A percentile compares a stretch with the other conserved stretches of the same genome.
These are phyloP conservation scores for Plasmopara halstedii DNA, from an alignment of 352 stramenopile species.

Conservation along the genomic window DNA sequence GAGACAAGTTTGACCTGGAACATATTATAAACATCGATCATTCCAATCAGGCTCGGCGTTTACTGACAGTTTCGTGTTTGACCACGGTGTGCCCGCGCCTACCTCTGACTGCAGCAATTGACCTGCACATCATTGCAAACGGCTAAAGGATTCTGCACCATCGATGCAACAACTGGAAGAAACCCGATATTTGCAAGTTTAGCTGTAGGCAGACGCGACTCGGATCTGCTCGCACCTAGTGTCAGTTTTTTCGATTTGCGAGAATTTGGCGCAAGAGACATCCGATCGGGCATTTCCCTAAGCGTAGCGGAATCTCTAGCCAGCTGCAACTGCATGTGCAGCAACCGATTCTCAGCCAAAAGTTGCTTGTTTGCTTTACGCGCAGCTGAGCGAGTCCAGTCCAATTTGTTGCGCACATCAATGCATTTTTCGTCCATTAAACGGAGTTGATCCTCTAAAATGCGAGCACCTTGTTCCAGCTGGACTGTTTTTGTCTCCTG, in stretches of 20 bases:
- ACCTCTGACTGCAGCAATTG: slow-evolving; percentile 52
- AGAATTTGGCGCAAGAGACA: slow-evolving; percentile 12
- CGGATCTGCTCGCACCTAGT: slow-evolving; percentile 42
- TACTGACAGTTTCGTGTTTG: slow-evolving; percentile 55
- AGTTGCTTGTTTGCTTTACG: slow-evolving; percentile 79
- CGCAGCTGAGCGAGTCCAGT: slow-evolving; percentile 86
- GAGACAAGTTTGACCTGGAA: too few relatives aligned
- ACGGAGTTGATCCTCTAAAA: slow-evolving; percentile 92
- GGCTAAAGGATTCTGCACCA: slow-evolving; percentile 24
- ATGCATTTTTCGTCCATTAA: slow-evolving; percentile 98
- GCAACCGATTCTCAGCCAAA: slow-evolving; percentile 41
- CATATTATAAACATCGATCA: too few relatives aligned
- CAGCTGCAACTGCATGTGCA: slow-evolving; percentile 76
- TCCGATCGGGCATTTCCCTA: slow-evolving; percentile 40
- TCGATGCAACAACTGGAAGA: slow-evolving; percentile 12
- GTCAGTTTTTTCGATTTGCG: slow-evolving; percentile 27
- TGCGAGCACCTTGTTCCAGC: slow-evolving; percentile 88
- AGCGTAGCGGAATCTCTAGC: slow-evolving; percentile 49
- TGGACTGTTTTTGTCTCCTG: slow-evolving; percentile 88
- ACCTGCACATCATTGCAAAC: slow-evolving; percentile 22
- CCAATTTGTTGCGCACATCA: slow-evolving; percentile 93
- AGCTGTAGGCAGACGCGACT: slow-evolving; percentile 27
- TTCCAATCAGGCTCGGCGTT: not conserved
- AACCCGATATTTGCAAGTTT: slow-evolving; percentile 26
- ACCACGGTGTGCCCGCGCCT: slow-evolving; percentile 60